Conservation (phyloP, 768 basidiomycete species). For the Roridomyces roridus region DNA sequence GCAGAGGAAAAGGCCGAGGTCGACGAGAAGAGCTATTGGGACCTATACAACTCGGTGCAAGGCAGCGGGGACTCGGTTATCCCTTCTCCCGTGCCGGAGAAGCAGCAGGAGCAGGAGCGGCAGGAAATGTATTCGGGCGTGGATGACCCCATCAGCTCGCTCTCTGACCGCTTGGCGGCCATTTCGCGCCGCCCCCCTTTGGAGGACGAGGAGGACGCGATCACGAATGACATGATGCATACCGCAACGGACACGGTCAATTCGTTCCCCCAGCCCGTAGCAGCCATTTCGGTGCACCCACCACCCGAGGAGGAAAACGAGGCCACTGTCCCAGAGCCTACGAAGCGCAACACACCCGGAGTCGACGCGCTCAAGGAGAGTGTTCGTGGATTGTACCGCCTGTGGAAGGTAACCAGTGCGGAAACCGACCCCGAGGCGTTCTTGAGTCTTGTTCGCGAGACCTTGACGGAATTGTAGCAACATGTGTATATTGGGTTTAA, state of each 20-base stretch:
- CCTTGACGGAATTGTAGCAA: slow-evolving; percentile 11
- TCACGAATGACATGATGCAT: slow-evolving; percentile 14
- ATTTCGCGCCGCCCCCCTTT: too few species aligned
- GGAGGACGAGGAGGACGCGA: too few species aligned
- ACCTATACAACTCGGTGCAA: slow-evolving; percentile 43
- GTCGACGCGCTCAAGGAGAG: slow-evolving; percentile 55
- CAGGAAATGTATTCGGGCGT: slow-evolving; percentile 2
- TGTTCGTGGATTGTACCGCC: slow-evolving; percentile 60
- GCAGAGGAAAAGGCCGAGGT: slow-evolving; percentile 30
- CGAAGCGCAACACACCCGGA: slow-evolving; percentile 6
- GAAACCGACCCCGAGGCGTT: slow-evolving; percentile 41
- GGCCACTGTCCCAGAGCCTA: slow-evolving; percentile 1
- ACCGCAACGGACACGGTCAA: slow-evolving; percentile 21
- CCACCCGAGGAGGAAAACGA: slow-evolving; percentile 8
- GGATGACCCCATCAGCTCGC: neutral
- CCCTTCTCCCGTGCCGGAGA: slow-evolving; percentile 48
- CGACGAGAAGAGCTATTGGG: slow-evolving; percentile 51
- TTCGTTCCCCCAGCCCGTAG: slow-evolving; percentile 14
- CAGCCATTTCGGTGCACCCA: slow-evolving; percentile 7
- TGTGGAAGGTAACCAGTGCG: slow-evolving; percentile 53
- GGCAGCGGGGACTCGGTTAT: slow-evolving; percentile 62
- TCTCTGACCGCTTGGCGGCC: neutral
- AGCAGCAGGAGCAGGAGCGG: slow-evolving; percentile 18
- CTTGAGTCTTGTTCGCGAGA: slow-evolving; percentile 38
- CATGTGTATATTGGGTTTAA: neutral